Base-by-base conservation (phyloP, 1,139 yeast genomes). In the Zygoascus sp. region DNA sequence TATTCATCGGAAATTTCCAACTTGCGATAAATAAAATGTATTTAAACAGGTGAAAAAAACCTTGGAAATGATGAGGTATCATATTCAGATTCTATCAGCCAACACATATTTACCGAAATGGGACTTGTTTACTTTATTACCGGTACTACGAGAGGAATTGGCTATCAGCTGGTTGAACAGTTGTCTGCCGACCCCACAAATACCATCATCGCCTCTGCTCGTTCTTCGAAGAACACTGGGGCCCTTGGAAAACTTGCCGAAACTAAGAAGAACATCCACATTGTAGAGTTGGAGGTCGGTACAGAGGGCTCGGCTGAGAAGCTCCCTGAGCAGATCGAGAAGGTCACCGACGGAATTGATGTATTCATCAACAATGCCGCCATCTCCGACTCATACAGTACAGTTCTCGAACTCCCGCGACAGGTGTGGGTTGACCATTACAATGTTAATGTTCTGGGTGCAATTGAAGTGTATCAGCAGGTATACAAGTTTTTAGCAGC, bases 311-410 rank as follows among this genome's bases (percentile, higher is more conserved):
- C 58, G 4, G 55, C 55, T 40, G 44, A 49, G 5, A 46, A 50
- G 1, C 44, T 44, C 7, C 50, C 56, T 0, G 46, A 44, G 5
- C 62, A 61, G 36, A 65, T 68, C 16, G 22, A 28, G 6, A 28
- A 40, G 22, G 10, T 46, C 23, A 38, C 42, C 13, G 47, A 40
- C 15, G 39, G 44, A 22, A 68, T 77, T 46, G 81, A 77, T 57
- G 73, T 75, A 23, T 75, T 75, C 48, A 75, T 76, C 43, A 77
- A 79, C 50, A 76, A 76, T 56, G 80, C 80, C 11, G 80, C 79
- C 22, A 47, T 52, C 11, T 42, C 20, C 5, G 27, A 32, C 4
- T 13, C 22, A 30, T 32, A 59, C 5, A 46, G 37, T 16, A 32
- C 50, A 11, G 53, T 50, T n/a, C 23, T 49, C 10, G 48, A 49